Conservation (phyloP, 2,329 filamentous ascomycete genomes). For the Colletotrichum tabaci region DNA sequence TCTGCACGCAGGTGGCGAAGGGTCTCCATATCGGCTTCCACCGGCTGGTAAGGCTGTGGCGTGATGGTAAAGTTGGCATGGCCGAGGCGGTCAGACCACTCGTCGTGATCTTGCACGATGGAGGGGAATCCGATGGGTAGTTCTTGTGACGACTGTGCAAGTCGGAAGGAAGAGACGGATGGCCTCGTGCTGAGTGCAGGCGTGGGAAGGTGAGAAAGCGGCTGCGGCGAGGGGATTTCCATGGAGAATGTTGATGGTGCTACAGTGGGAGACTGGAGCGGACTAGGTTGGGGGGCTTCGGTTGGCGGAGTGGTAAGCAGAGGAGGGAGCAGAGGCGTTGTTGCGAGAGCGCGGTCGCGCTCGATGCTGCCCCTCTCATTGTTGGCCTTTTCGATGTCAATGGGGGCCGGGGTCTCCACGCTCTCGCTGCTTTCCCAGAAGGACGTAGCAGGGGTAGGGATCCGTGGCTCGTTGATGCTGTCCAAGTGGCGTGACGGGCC, state of each 20-base stretch:
- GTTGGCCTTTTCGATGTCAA: conserved; percentile 69
- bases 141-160: conserved; percentile 55
- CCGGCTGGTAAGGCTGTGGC: conserved; percentile 84
- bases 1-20: conserved; percentile 78
- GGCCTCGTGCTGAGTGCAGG: conserved; percentile 76
- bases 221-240: conserved; percentile 59
- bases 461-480: conserved; percentile 63
- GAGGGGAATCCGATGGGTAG: conserved; percentile 71
- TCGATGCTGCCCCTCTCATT: conserved; percentile 65
- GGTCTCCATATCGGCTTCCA: conserved; percentile 69
- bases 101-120: conserved; percentile 79
- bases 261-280: conserved; percentile 88
- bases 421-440: conserved; percentile 73
- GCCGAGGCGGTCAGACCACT: conserved; percentile 88
- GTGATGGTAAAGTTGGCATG: conserved; percentile 94
- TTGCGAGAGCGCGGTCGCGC: conserved; percentile 74
- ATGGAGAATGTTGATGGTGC: conserved; percentile 68
- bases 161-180: conserved; percentile 73
- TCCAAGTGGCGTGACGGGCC: conserved; percentile 67
- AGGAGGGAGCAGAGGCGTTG: conserved; percentile 89
- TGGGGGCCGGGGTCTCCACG: conserved; percentile 61
- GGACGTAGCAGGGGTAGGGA: conserved; percentile 74
- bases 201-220: conserved; percentile 65
- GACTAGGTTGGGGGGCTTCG: conserved; percentile 77
- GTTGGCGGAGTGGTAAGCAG: conserved; percentile 75